These are phyloP conservation scores for Neoboletus brunneissimus DNA, from an alignment of 768 basidiomycete genomes.

Conservation along the genomic window DNA sequence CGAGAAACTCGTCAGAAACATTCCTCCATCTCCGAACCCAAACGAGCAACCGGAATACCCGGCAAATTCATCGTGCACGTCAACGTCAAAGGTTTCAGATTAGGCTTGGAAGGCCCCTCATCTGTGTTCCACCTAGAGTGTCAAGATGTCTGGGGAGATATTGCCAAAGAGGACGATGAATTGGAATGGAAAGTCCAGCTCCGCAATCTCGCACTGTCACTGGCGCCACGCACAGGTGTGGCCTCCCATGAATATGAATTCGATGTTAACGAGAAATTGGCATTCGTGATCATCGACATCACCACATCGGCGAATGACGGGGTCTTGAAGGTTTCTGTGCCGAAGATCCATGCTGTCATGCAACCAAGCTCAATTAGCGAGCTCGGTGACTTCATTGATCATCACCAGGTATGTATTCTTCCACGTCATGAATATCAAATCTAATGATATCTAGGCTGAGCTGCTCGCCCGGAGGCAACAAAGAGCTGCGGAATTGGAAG, in stretches of 20 bases:
- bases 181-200: constrained; percentile 67
- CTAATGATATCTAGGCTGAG: constrained; percentile 54
- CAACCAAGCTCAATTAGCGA: constrained; percentile 91
- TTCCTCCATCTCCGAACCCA: constrained; percentile 8
- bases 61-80: constrained; percentile 48
- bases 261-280: constrained; percentile 64
- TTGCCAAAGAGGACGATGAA: constrained; percentile 42
- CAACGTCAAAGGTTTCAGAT: constrained; percentile 75
- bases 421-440: not conserved
- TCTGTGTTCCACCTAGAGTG: constrained; percentile 77
- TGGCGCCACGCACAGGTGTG: constrained; percentile 57
- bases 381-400: constrained; percentile 84
- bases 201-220: constrained; percentile 77
- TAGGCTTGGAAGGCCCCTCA: constrained; percentile 72
- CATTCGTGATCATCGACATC: constrained; percentile 82
- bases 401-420: constrained; percentile 59
- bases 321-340: constrained; percentile 53
- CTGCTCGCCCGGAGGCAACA: constrained; percentile 70
- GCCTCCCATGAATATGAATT: constrained; percentile 39
- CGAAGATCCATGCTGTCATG: constrained; percentile 89
- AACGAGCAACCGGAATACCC: constrained; percentile 13
- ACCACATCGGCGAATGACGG: constrained; percentile 40
- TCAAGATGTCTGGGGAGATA: constrained; percentile 63
- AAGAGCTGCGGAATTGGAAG: constrained; percentile 71
- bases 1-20: constrained; percentile 51